Evolutionary conservation across 257 asterid genomes (phyloP).

Genomic region (Rubia yunnanensis): DNA sequence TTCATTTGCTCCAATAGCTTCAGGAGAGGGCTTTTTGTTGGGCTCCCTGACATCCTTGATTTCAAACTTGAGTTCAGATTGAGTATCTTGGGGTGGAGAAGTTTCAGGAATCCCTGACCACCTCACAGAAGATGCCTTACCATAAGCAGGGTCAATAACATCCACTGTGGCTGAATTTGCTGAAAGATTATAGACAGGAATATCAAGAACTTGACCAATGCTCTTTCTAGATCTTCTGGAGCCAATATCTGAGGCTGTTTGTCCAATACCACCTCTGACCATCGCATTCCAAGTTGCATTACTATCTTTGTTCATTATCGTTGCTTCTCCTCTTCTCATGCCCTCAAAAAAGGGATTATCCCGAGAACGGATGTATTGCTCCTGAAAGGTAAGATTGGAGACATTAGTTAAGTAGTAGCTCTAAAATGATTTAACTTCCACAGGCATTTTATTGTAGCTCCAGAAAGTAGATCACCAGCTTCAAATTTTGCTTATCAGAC

Average conservation of each 20-base stretch:
- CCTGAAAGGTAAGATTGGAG: slow-evolving; percentile 24
- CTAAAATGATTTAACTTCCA: neutral
- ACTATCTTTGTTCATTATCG: slow-evolving; percentile 25
- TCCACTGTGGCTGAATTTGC: slow-evolving; percentile 37
- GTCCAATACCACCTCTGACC: slow-evolving; percentile 14
- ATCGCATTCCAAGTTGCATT: slow-evolving; percentile 32
- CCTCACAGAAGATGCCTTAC: slow-evolving; percentile 47
- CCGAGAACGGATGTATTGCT: slow-evolving; percentile 46
- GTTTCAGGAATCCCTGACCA: slow-evolving; percentile 38
- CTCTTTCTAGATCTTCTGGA: slow-evolving; percentile 26
- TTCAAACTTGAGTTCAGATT: slow-evolving; percentile 22
- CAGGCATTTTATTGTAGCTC: neutral
- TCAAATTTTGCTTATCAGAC: neutral
- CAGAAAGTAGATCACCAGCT: neutral
- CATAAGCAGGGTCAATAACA: slow-evolving; percentile 46
- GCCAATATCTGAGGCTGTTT: slow-evolving; percentile 52
- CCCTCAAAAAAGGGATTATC: slow-evolving; percentile 60
- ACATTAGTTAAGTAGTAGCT: neutral
- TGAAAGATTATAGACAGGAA: slow-evolving; percentile 19
- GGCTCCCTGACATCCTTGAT: slow-evolving; percentile 20
- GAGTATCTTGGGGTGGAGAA: slow-evolving; percentile 36
- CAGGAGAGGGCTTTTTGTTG: slow-evolving; percentile 18
- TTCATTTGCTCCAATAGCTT: slow-evolving; percentile 24
- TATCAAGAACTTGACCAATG: slow-evolving; percentile 21
- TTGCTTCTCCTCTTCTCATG: slow-evolving; percentile 61